Evolutionary conservation across 768 basidiomycete genomes (phyloP).

Genomic region (Pleurotus tuoliensis): DNA sequence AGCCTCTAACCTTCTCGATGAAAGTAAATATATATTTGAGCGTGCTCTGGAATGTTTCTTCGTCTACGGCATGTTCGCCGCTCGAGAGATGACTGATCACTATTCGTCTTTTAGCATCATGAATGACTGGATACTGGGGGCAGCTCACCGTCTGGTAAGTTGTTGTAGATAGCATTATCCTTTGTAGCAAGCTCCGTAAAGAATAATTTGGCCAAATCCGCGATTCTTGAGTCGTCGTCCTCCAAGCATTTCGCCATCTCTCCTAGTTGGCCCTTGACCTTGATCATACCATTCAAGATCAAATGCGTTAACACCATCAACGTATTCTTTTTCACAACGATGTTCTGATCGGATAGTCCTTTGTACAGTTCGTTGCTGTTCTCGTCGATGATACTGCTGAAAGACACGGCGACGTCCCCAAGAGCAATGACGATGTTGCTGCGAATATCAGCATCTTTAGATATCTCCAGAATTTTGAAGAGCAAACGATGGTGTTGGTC

Average conservation of each 20-base stretch:
- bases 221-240: constrained; percentile 81
- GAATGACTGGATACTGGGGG: background rate
- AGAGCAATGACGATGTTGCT: constrained; percentile 97
- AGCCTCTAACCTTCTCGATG: constrained; percentile 79
- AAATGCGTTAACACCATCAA: constrained; percentile 97
- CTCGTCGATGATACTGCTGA: constrained; percentile 95
- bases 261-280: constrained; percentile 97
- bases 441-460: constrained; percentile 83
- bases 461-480: constrained; percentile 92
- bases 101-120: constrained; percentile 22
- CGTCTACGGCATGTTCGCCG: constrained; percentile 88
- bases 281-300: constrained; percentile 99
- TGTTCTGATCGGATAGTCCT: constrained; percentile 81
- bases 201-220: constrained; percentile 96
- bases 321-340: constrained; percentile 97
- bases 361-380: constrained; percentile 94
- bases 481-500: constrained; percentile 84
- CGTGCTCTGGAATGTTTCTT: constrained; percentile 87
- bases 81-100: constrained; percentile 94
- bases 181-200: constrained; percentile 95
- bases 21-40: constrained; percentile 95
- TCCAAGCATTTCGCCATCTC: constrained; percentile 99
- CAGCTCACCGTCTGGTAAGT: constrained; percentile 84
- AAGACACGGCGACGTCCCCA: constrained; percentile 97
- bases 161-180: constrained; percentile 99